Conservation (phyloP, 352 stramenopile species). For the Hyaloperonospora arabidopsidis region DNA sequence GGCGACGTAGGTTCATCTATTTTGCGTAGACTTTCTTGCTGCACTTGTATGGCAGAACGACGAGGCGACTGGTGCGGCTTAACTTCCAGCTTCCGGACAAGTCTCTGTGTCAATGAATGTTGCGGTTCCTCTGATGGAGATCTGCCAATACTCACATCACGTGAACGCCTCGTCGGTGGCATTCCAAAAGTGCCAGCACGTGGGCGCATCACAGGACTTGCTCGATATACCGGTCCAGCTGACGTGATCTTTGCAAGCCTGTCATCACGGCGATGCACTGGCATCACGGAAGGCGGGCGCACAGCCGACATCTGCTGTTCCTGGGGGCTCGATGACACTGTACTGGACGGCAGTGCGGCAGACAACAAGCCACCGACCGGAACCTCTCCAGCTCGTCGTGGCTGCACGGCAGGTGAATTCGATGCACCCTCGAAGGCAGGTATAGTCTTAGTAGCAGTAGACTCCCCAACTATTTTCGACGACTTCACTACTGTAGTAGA, state of each 20-base stretch:
- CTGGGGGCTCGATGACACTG: slow-evolving; percentile 4
- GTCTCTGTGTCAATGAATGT: slow-evolving; percentile 27
- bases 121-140: slow-evolving; percentile 13
- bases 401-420: slow-evolving; percentile 1
- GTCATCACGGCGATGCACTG: slow-evolving; percentile 41
- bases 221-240: slow-evolving; percentile 34
- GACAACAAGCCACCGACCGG: slow-evolving; percentile 19
- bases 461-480: background rate
- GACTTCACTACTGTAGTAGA: slow-evolving; percentile 4
- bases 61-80: slow-evolving; percentile 70
- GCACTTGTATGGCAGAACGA: slow-evolving; percentile 36
- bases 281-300: slow-evolving; percentile 37
- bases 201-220: slow-evolving; percentile 47
- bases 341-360: slow-evolving; percentile 2
- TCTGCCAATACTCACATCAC: slow-evolving; percentile 15
- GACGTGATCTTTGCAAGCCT: slow-evolving; percentile 61
- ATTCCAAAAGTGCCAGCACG: slow-evolving; percentile 22
- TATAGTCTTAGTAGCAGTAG: slow-evolving; percentile 2
- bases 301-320: slow-evolving; percentile 12
- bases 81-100: slow-evolving; percentile 59
- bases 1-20: slow-evolving; percentile 20
- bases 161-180: slow-evolving; percentile 15
- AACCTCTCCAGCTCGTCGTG: slow-evolving; percentile 17
- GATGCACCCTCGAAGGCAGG: background rate
- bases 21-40: slow-evolving; percentile 23